These are phyloP conservation scores for Calonectria hawksworthii DNA, from an alignment of 2,329 filamentous ascomycete species.

Conservation along the genomic window DNA sequence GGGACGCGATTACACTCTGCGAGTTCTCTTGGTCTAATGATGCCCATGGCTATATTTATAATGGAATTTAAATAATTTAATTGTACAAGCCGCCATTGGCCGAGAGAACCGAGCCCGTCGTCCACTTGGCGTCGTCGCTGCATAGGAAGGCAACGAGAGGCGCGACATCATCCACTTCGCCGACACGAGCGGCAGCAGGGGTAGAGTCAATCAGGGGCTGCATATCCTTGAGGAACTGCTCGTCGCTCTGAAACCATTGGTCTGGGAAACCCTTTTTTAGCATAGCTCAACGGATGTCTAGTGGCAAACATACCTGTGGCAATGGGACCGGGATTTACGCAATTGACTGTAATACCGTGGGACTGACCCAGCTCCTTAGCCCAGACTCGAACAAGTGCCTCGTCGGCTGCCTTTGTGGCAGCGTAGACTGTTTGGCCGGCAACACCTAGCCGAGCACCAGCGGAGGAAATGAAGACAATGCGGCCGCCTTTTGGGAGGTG, in stretches of 20 bases:
- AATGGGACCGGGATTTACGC: conserved; percentile 49
- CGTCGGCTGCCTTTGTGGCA: conserved; percentile 51
- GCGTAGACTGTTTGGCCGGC: conserved; percentile 49
- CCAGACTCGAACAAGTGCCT: conserved; percentile 47
- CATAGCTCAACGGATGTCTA: neutral
- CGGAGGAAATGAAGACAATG: conserved; percentile 52
- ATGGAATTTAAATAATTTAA: neutral
- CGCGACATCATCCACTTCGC: conserved; percentile 48
- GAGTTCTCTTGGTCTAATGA: too few species aligned
- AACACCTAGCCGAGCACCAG: conserved; percentile 48
- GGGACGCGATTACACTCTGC: too few species aligned
- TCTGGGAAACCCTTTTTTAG: conserved; percentile 22
- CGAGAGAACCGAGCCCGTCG: conserved; percentile 46
- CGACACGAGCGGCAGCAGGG: conserved; percentile 48
- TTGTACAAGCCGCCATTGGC: conserved; percentile 47
- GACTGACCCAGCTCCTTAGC: conserved; percentile 50
- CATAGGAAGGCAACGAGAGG: conserved; percentile 50
- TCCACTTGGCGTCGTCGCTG: conserved; percentile 47
- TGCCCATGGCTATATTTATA: too few species aligned
- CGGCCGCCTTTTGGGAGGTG: conserved; percentile 48
- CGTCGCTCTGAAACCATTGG: conserved; percentile 45
- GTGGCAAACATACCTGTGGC: conserved; percentile 28
- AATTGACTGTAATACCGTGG: conserved; percentile 48
- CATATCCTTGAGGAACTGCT: conserved; percentile 49
- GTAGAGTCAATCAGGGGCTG: conserved; percentile 49